Conservation (phyloP, 2,329 filamentous ascomycete genomes). For the Talaromyces amestolkiae region DNA sequence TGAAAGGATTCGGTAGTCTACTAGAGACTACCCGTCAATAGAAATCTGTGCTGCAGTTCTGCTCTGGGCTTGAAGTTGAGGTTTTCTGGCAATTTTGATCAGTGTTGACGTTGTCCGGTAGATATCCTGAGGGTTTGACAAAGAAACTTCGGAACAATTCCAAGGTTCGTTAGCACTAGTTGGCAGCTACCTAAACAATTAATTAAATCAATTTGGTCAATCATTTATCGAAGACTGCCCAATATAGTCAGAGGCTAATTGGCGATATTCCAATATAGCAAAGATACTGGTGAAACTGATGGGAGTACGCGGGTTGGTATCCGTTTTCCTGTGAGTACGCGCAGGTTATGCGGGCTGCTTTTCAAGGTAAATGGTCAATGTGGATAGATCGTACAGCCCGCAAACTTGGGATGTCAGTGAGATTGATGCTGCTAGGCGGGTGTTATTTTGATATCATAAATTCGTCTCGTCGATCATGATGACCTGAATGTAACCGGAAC, state of each 20-base stretch:
- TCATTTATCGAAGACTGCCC: neutral
- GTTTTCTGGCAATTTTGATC: neutral
- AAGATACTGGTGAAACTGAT: neutral
- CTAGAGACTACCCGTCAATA: neutral
- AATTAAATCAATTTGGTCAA: too few relatives aligned
- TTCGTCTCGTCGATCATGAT: neutral
- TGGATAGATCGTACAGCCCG: slow-evolving; percentile 32
- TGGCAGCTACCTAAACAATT: neutral
- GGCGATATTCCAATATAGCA: too few relatives aligned
- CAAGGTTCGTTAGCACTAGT: neutral
- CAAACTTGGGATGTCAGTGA: slow-evolving; percentile 29
- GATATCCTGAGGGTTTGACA: too few relatives aligned
- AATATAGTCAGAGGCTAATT: neutral
- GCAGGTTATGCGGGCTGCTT: slow-evolving; percentile 28
- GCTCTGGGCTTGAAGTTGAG: neutral
- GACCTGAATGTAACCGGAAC: neutral
- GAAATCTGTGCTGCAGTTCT: neutral
- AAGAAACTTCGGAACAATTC: neutral
- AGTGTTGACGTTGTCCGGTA: neutral
- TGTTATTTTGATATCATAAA: slow-evolving; percentile 33
- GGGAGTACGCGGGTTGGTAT: slow-evolving; percentile 15
- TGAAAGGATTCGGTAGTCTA: neutral
- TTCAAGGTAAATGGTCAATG: slow-evolving; percentile 26
- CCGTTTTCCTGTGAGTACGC: slow-evolving; percentile 13
- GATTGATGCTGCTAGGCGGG: slow-evolving; percentile 26